Evolutionary conservation across 768 basidiomycete genomes (phyloP), one percentile per base, ranked within the genome.

Genomic region (Roridomyces roridus): DNA sequence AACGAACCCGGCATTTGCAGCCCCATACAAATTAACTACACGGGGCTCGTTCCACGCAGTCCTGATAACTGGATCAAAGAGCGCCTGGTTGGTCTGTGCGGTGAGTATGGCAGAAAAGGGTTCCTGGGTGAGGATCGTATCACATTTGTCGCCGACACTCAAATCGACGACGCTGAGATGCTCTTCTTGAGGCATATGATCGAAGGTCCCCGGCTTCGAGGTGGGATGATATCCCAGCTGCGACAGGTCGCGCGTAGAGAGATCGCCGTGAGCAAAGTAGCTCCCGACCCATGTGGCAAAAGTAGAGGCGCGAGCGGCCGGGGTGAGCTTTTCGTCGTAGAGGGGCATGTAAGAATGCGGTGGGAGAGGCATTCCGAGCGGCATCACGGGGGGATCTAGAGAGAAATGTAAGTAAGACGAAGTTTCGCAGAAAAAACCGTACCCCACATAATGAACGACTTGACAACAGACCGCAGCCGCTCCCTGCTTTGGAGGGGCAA

Each of bases 361-460:
- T 11, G 57, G 53, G 23, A 11, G 18, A 11, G 31, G 24, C 15
- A 55, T 49, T 15, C 62, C 62, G 1, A 64, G 62, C 18, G 55
- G 51, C 5, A 45, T 41, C 4, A 15, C 39, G 2, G 62, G 51
- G 11, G 58, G 51, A 7, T 64, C 63, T 64, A 28, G 5, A 23
- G 20, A 21, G 6, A 18, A 28, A 51, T 17, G 6, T 34, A n/a
- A n/a, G n/a, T 60, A 1, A 37, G 25, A 51, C 20, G 31, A 20
- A 2, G 17, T 29, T 1, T 14, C 5, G 10, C 9, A 28, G 17
- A 36, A 28, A 49, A 29, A n/a, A 46, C 41, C 63, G 18, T 46
- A 73, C 72, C 71, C 40, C 65, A 67, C 4, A 70, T 29, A 15
- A 73, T 62, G 44, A 67, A 24, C 6, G 65, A 54, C n/a, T 65